Evolutionary conservation across 805 yeast genomes (phyloP), one percentile per base, ranked within the genome.

Genomic region (Candida oleophila): DNA sequence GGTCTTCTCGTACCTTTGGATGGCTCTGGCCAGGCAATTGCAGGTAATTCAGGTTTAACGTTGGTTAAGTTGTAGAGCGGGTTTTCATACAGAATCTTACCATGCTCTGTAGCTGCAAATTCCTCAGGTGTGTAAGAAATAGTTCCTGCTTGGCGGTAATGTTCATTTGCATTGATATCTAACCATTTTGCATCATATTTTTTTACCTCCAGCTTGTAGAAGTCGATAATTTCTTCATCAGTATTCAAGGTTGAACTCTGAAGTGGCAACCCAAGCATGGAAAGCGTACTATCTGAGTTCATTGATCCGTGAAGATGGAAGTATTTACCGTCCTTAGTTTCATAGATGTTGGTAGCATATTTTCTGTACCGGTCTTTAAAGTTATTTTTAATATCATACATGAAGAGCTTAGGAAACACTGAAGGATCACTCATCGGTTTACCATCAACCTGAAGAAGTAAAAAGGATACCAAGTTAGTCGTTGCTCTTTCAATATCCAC

Each of bases 251-350:
- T 54, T 8, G 53, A 50, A n/a, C 53, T 45, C 42, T 46, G 55
- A 8, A 60, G 49, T 11, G 69, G 69, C 8, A 65, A 52, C 1
- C 68, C 69, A 35, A 65, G 57, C 69, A 65, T 60, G 16, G 61
- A 56, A 41, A 65, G 52, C 12, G 68, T 61, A 0, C 60, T 53
- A 3, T 61, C 49, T 1, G 69, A 64, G 22, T 64, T 65, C 36
- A 65, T 52, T 7, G 66, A 61, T 7, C 70, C 69, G 47, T 66
- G 71, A 30, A 66, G 59, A 42, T 64, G 71, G 41, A 57, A 62
- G 44, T 45, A 62, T 18, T 53, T 49, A 7, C 51, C 50, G 45
- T 62, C 66, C 43, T 65, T 66, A 8, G 70, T 66, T 30, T 53
- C 50, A 49, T 66, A 66, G 25, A 66, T 53, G 42, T 65, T 65